Percentiles rank a stretch among this genome's conserved stretches.
These are phyloP conservation scores for Lentinula detonsa DNA, from an alignment of 768 basidiomycete species.

Conservation along the genomic window DNA sequence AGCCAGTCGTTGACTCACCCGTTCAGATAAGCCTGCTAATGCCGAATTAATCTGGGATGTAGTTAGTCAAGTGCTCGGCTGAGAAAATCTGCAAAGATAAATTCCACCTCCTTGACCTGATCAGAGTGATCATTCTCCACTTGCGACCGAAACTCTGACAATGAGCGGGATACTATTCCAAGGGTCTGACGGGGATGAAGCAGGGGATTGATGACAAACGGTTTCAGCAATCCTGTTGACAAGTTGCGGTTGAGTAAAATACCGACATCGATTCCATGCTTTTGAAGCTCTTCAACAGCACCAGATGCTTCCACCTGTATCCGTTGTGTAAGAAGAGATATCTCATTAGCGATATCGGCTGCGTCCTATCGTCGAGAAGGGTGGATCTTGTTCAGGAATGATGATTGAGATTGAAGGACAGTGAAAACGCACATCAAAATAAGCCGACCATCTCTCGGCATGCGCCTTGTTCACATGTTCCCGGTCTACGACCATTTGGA, in stretches of 20 bases:
- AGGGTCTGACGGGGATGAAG: background rate
- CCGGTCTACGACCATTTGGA: conserved; percentile 38
- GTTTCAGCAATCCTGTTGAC: background rate
- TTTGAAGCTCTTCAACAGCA: conserved; percentile 7
- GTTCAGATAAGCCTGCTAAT: background rate
- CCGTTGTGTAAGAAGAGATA: conserved; percentile 10
- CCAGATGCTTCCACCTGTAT: conserved; percentile 6
- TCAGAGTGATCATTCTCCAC: background rate
- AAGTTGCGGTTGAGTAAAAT: conserved; percentile 1
- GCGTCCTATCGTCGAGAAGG: conserved; percentile 1
- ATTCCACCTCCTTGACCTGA: background rate
- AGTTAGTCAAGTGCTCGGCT: background rate
- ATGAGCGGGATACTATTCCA: background rate
- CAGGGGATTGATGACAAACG: too few relatives aligned
- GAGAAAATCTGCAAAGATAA: too few relatives aligned
- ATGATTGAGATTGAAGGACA: too few relatives aligned
- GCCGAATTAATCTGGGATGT: background rate
- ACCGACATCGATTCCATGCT: background rate
- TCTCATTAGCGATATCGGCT: conserved; percentile 2
- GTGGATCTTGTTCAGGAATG: background rate
- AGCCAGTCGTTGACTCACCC: background rate
- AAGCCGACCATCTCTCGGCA: conserved; percentile 22
- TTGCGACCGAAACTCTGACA: background rate
- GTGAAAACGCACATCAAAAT: conserved; percentile 17
- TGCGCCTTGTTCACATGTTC: conserved; percentile 29